phyloP scores from a whole-genome alignment of 768 basidiomycete species.

The Cubamyces lactineus region DNA sequence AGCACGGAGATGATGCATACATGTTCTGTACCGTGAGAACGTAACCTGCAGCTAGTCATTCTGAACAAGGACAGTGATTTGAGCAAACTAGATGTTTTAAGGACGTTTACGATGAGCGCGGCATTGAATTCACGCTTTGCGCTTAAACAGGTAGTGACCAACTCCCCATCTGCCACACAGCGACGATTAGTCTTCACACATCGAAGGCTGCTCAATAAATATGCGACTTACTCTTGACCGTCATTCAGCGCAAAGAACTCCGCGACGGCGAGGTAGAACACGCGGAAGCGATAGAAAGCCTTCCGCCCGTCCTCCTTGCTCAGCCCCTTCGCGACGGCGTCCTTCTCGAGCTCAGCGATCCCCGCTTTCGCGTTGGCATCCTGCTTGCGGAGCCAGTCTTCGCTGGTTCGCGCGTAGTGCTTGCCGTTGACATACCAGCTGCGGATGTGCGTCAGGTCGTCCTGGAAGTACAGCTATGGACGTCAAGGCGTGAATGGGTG shows the following conservation, averaged over 20 bases:
- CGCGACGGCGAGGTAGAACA: slow-evolving; percentile 73
- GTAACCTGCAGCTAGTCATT: no score
- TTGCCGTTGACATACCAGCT: slow-evolving; percentile 67
- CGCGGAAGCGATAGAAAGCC: slow-evolving; percentile 64
- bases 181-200: not conserved
- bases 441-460: slow-evolving; percentile 56
- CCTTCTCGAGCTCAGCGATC: slow-evolving; percentile 50
- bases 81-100: no score
- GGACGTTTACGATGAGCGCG: no score
- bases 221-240: slow-evolving; percentile 58
- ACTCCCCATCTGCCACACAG: not conserved
- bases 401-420: slow-evolving; percentile 65
- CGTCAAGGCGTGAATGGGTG: not conserved
- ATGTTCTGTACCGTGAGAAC: no score
- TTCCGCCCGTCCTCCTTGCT: slow-evolving; percentile 55
- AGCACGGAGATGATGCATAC: no score
- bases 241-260: slow-evolving; percentile 65
- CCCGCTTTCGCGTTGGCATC: slow-evolving; percentile 55
- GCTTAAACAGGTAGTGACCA: slow-evolving; percentile 54
- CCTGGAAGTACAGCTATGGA: slow-evolving; percentile 63
- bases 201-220: not conserved
- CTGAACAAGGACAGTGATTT: no score
- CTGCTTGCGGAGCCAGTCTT: slow-evolving; percentile 66
- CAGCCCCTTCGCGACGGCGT: slow-evolving; percentile 51
- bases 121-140: slow-evolving; percentile 17